phyloP scores from a whole-genome alignment of 768 basidiomycete genomes.

The Mycena capillaripes region DNA sequence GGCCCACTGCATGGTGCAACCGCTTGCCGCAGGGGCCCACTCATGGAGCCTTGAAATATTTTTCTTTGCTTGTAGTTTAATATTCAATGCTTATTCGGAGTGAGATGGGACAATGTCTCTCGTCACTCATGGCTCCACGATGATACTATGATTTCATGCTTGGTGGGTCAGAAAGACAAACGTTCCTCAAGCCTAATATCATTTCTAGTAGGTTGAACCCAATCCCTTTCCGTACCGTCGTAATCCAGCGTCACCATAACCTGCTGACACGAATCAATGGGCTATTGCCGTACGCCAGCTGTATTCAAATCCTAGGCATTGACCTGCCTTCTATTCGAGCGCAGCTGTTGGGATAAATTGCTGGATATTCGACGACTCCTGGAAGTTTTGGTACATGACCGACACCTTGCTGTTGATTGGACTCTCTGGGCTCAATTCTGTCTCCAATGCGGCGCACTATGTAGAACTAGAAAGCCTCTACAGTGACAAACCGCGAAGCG shows the following conservation, averaged over 20 bases:
- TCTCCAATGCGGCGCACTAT: neutral
- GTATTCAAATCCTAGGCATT: neutral
- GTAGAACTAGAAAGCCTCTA: conserved; percentile 17
- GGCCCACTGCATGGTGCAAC: too few relatives aligned
- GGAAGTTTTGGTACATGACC: neutral
- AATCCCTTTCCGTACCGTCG: neutral
- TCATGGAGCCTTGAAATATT: too few relatives aligned
- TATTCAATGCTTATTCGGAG: too few relatives aligned
- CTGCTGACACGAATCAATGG: neutral
- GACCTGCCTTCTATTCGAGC: neutral
- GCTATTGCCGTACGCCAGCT: neutral
- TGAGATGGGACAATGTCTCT: too few relatives aligned
- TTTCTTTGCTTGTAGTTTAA: too few relatives aligned
- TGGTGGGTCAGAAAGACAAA: neutral
- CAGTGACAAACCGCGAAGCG: neutral
- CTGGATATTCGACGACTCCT: neutral
- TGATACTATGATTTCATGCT: neutral
- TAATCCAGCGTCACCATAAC: neutral
- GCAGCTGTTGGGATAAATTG: neutral
- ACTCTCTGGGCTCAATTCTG: neutral
- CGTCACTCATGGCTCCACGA: too few relatives aligned
- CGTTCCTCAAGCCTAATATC: too few relatives aligned
- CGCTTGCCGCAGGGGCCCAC: too few relatives aligned
- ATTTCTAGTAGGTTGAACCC: neutral
- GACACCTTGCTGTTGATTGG: conserved; percentile 11